Percentiles rank a stretch among this genome's conserved stretches.
These are phyloP conservation scores for Entonaema liquescens DNA, from an alignment of 495 filamentous ascomycete species.

Conservation along the genomic window DNA sequence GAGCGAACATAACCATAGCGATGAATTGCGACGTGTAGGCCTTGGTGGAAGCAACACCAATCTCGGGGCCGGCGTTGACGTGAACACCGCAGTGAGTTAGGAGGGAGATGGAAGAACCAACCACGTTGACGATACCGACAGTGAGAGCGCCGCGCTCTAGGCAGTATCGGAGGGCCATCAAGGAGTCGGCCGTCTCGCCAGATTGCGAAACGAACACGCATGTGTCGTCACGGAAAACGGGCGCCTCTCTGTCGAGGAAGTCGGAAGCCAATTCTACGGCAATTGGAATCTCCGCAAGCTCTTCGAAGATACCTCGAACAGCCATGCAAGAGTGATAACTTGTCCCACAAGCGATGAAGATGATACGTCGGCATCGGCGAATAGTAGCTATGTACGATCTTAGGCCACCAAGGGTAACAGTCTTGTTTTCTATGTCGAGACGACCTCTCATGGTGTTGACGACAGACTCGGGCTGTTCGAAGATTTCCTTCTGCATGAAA, in stretches of 20 bases:
- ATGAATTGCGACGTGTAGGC: constrained; percentile 99
- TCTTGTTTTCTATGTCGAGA: constrained; percentile 89
- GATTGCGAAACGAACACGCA: constrained; percentile 99
- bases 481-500: constrained; percentile 99
- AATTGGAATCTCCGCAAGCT: constrained; percentile 97
- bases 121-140: constrained; percentile 97
- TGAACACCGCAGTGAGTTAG: constrained; percentile 99
- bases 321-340: constrained; percentile 99
- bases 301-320: constrained; percentile 95
- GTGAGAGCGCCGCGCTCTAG: constrained; percentile 95
- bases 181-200: constrained; percentile 97
- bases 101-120: constrained; percentile 97
- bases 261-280: constrained; percentile 96
- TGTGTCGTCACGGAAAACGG: constrained; percentile 99
- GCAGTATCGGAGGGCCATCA: constrained; percentile 97
- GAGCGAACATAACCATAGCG: constrained; percentile 98
- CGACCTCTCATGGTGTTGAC: constrained; percentile 99
- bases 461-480: constrained; percentile 98
- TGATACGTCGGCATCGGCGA: constrained; percentile 92
- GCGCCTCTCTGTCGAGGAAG: constrained; percentile 95
- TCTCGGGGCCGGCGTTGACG: constrained; percentile 98
- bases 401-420: constrained; percentile 92
- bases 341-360: constrained; percentile 98
- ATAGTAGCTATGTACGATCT: constrained; percentile 97
- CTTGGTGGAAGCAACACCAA: constrained; percentile 98